These are phyloP conservation scores for Rhizophlyctis rosea DNA, from an alignment of 192 early-diverging fungal genomes.

Conservation along the genomic window DNA sequence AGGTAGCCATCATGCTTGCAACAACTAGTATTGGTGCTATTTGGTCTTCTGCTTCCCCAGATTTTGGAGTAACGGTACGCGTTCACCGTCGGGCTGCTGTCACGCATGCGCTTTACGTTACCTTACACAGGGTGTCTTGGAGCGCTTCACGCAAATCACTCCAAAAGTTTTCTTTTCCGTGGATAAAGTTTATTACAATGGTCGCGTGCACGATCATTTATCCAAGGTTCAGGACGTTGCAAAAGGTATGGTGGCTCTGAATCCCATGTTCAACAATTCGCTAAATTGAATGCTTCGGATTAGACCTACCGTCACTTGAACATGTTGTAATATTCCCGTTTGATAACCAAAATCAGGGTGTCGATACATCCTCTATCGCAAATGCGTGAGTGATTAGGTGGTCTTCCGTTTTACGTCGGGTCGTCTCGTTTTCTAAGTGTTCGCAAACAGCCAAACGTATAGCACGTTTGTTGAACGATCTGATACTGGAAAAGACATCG, in stretches of 20 bases:
- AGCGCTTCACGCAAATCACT: slow-evolving; percentile 88
- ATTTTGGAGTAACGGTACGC: slow-evolving; percentile 83
- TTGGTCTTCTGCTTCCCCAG: slow-evolving; percentile 92
- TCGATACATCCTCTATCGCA: slow-evolving; percentile 19
- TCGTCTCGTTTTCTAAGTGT: no score
- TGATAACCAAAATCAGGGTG: slow-evolving; percentile 37
- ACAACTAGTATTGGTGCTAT: slow-evolving; percentile 78
- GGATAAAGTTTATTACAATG: slow-evolving; percentile 91
- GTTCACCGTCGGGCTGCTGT: background rate
- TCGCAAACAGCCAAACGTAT: background rate
- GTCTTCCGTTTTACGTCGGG: no score
- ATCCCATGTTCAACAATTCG: background rate
- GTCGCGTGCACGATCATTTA: slow-evolving; percentile 74
- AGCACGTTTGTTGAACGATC: background rate
- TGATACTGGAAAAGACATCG: slow-evolving; percentile 40
- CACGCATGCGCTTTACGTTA: background rate
- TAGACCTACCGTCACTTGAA: slow-evolving; percentile 60
- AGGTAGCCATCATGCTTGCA: slow-evolving; percentile 37
- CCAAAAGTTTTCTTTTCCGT: slow-evolving; percentile 89
- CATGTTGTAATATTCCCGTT: slow-evolving; percentile 82
- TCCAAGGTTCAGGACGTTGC: slow-evolving; percentile 73
- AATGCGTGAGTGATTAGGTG: no score
- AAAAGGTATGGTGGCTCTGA: slow-evolving; percentile 29
- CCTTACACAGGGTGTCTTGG: slow-evolving; percentile 70
- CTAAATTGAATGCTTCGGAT: background rate